A percentile compares a stretch with the other conserved stretches of the same genome.
Evolutionary conservation across 2,329 filamentous ascomycete genomes (phyloP).

Genomic region (Talaromyces rugulosus): DNA sequence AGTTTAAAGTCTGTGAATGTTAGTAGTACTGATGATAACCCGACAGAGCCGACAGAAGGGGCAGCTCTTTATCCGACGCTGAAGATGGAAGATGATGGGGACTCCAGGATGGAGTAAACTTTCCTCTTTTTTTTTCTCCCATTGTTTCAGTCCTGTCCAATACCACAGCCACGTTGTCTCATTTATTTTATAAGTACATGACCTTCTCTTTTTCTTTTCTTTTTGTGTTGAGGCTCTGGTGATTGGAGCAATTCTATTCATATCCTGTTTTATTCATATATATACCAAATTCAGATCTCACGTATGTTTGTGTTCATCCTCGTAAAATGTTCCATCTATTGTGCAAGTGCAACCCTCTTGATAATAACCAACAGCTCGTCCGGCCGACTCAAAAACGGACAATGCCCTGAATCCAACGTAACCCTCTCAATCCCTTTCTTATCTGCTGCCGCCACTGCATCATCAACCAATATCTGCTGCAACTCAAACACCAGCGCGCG

Average conservation of each 20-base stretch:
- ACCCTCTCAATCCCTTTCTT: not conserved
- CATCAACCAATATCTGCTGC: not conserved
- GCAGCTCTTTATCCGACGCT: conserved; percentile 20
- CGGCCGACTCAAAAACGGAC: not conserved
- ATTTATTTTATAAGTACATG: not conserved
- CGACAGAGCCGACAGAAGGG: not conserved
- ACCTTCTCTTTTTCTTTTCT: conserved; percentile 1
- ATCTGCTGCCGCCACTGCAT: not conserved
- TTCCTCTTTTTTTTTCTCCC: not conserved
- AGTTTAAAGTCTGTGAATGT: not conserved
- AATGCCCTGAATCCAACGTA: not conserved
- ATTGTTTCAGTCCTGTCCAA: not conserved
- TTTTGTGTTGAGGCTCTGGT: not conserved
- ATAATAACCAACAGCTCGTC: not conserved
- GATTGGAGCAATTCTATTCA: not conserved
- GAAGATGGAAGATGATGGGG: conserved; percentile 16
- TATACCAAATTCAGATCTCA: not conserved
- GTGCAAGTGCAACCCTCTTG: not conserved
- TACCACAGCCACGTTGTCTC: not conserved
- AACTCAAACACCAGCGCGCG: not conserved
- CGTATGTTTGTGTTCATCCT: not conserved
- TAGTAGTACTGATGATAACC: not conserved
- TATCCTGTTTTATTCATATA: not conserved
- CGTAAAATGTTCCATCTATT: not conserved
- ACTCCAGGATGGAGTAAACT: conserved; percentile 15